Conservation (phyloP, 2,329 filamentous ascomycete species). For the Sclerotinia trifoliorum region DNA sequence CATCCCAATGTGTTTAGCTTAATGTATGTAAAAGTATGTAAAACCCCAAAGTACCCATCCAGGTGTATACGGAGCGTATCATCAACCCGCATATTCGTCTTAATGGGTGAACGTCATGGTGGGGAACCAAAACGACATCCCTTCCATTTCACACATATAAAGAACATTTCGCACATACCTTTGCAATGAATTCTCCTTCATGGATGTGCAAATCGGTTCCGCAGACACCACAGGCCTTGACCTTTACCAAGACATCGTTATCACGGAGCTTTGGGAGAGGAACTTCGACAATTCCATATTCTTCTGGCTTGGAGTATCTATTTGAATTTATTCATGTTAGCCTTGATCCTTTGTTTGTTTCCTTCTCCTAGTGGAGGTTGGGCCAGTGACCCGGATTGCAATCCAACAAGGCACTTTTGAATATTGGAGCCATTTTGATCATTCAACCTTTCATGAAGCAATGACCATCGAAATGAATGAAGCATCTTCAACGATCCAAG, state of each 20-base stretch:
- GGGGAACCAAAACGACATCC: slow-evolving; percentile 18
- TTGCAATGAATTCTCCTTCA: slow-evolving; percentile 64
- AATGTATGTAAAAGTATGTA: slow-evolving; percentile 10
- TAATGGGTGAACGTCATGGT: slow-evolving; percentile 23
- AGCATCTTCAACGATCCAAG: no score
- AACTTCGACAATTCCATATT: slow-evolving; percentile 59
- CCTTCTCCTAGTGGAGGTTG: background rate
- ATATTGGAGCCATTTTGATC: no score
- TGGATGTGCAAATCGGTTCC: slow-evolving; percentile 56
- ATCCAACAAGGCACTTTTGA: no score
- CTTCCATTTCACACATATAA: slow-evolving; percentile 27
- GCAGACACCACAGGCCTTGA: slow-evolving; percentile 64
- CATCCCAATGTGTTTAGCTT: slow-evolving; percentile 16
- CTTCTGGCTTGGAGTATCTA: slow-evolving; percentile 61
- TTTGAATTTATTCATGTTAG: background rate
- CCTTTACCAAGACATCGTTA: slow-evolving; percentile 52
- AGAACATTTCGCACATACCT: slow-evolving; percentile 41
- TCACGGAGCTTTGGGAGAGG: slow-evolving; percentile 51
- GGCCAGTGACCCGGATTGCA: no score
- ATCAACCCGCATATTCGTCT: slow-evolving; percentile 4
- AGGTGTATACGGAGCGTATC: slow-evolving; percentile 24
- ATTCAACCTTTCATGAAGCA: no score
- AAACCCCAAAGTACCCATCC: slow-evolving; percentile 31
- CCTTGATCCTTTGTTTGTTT: background rate
- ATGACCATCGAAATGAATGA: no score